These are phyloP conservation scores for Eleusine coracana DNA, from an alignment of 176 grass and related monocot genomes.

Conservation along the genomic window DNA sequence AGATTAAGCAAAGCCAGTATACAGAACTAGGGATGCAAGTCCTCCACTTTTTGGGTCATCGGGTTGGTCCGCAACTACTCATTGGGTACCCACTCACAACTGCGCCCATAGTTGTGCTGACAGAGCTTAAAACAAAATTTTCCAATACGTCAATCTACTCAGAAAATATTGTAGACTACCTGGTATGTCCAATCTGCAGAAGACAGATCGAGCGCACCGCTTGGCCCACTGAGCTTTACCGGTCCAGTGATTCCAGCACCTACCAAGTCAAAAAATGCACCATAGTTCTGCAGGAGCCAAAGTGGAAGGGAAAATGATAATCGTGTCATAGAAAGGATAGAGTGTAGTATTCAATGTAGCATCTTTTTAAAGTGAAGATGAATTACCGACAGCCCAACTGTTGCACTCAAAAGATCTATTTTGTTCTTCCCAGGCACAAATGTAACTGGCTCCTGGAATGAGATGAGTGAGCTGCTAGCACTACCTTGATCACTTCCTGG, in stretches of 20 bases:
- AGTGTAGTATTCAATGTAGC: conserved; percentile 1
- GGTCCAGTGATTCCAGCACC: conserved; percentile 94
- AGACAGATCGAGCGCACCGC: conserved; percentile 63
- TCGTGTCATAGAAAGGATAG: background rate
- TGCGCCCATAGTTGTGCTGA: conserved; percentile 2
- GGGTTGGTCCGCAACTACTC: background rate
- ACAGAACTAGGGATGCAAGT: background rate
- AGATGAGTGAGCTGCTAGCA: conserved; percentile 54
- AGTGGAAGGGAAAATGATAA: background rate
- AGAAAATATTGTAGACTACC: conserved; percentile 42
- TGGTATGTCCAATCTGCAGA: conserved; percentile 87
- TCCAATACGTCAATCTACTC: background rate
- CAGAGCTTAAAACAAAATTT: conserved; percentile 10
- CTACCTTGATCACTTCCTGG: conserved; percentile 67
- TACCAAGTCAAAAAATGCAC: conserved; percentile 89
- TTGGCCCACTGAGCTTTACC: conserved; percentile 77
- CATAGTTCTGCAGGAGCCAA: conserved; percentile 72
- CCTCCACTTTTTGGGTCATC: background rate
- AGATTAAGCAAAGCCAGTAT: conserved; percentile 28
- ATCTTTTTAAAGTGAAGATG: conserved; percentile 23
- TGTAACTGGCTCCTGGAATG: conserved; percentile 57
- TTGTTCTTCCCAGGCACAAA: conserved; percentile 82
- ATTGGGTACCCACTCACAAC: background rate
- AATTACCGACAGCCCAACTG: conserved; percentile 88
- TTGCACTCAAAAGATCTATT: conserved; percentile 93